Percentiles rank a stretch among this genome's conserved stretches.
phyloP scores from a whole-genome alignment of 2,329 filamentous ascomycete genomes.

The Ophiostoma fasciatum region DNA sequence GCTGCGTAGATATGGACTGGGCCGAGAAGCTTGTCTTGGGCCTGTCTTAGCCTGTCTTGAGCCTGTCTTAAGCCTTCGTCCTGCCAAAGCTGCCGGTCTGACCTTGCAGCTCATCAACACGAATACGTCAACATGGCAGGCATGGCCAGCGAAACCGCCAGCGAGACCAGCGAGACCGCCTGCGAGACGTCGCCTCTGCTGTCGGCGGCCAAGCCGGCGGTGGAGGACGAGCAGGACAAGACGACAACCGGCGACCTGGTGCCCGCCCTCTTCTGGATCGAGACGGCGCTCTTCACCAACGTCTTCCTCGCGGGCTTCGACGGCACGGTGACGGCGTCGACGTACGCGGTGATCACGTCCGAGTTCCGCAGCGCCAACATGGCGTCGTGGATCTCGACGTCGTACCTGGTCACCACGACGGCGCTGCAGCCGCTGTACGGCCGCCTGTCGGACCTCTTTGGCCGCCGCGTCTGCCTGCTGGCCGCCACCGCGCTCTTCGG shows the following conservation, averaged over 20 bases:
- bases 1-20: too few relatives aligned
- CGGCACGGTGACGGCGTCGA: conserved; percentile 58
- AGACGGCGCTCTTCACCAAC: conserved; percentile 48
- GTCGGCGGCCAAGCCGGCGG: background rate
- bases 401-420: conserved; percentile 59
- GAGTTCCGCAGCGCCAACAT: conserved; percentile 31
- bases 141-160: background rate
- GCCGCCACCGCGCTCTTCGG: conserved; percentile 32
- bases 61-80: too few relatives aligned
- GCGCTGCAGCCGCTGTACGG: conserved; percentile 58
- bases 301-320: conserved; percentile 56
- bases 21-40: too few relatives aligned
- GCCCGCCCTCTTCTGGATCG: conserved; percentile 39
- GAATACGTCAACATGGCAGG: too few relatives aligned
- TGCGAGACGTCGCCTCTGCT: background rate
- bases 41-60: too few relatives aligned
- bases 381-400: conserved; percentile 40
- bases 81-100: background rate
- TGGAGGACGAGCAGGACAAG: background rate
- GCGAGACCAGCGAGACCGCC: background rate
- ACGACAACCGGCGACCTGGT: background rate
- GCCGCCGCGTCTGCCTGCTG: conserved; percentile 49
- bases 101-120: background rate
- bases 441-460: conserved; percentile 39
- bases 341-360: conserved; percentile 46